Conservation (phyloP, 148 eudicot species). For the Vaccinium macrocarpon region DNA sequence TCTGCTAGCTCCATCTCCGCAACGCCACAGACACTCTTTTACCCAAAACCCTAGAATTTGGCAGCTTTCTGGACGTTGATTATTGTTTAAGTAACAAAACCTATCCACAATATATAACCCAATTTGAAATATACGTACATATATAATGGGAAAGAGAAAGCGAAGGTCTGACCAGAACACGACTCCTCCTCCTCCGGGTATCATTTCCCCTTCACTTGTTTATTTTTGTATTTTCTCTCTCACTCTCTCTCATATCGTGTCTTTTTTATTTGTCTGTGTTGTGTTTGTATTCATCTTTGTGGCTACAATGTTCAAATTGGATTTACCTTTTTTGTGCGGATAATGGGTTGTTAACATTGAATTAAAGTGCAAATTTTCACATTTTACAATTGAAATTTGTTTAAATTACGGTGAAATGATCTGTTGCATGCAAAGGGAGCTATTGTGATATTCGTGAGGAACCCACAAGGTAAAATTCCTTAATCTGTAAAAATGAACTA, state of each 20-base stretch:
- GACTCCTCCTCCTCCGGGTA: constrained; percentile 33
- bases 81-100: background rate
- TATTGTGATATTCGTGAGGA: background rate
- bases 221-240: background rate
- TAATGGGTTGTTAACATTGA: background rate
- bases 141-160: constrained; percentile 48
- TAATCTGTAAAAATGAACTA: background rate
- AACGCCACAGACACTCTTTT: constrained; percentile 15
- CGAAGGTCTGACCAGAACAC: constrained; percentile 32
- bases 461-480: background rate
- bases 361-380: background rate
- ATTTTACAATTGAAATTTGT: background rate
- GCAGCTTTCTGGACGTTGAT: constrained; percentile 16
- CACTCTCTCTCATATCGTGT: background rate
- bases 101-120: background rate
- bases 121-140: background rate
- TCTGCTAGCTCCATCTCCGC: constrained; percentile 28
- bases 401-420: background rate
- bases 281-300: background rate
- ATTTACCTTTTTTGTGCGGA: background rate
- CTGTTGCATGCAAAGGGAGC: background rate
- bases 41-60: constrained; percentile 11
- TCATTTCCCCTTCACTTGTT: background rate
- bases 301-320: background rate
- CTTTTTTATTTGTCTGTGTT: background rate